Base-by-base conservation (phyloP, 257 asterid species). In the Hygrophila difformis region DNA sequence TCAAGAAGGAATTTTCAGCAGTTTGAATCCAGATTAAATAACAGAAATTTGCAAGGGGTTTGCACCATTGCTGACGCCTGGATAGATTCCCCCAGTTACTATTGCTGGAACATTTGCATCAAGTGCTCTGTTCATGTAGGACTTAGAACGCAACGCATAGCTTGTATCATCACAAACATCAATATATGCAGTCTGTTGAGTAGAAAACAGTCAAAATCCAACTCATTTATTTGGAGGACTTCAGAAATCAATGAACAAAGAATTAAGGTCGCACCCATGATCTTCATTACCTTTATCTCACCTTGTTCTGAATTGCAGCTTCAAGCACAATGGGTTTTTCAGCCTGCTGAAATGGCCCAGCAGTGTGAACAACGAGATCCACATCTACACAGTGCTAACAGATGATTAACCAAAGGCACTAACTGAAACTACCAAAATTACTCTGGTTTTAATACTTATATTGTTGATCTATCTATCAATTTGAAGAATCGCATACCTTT, bases 1-100 rank as follows among this genome's bases (percentile, higher is more conserved):
- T n/a, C n/a, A n/a, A n/a, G n/a, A n/a, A n/a, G n/a, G n/a, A n/a
- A n/a, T n/a, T n/a, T n/a, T n/a, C n/a, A n/a, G n/a, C n/a, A n/a
- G n/a, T n/a, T n/a, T n/a, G n/a, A n/a, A n/a, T n/a, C n/a, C n/a
- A 38, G 55, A 38, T 47, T 24, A 48, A 18, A 47, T n/a, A 53
- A 13, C 18, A n/a, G n/a, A n/a, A 8, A 13, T 61, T 51, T 41
- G 64, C 55, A 72, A 63, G 61, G 76, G 59, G 47, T 65, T 66
- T 4, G 64, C 68, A 85, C 97, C 82, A 57, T 85, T 89, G 93
- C 97, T 89, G 66, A 89, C 96, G 75, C 97, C 97, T 3, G 97
- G 97, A 59, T 89, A 89, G 71, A 89, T 89, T 57, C 96, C 97
- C 49, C 93, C 94, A 1, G 96, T 77, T 60, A 84, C 79, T 75